Evolutionary conservation across 805 yeast genomes (phyloP).

Genomic region (Saccharomycopsis malanga): DNA sequence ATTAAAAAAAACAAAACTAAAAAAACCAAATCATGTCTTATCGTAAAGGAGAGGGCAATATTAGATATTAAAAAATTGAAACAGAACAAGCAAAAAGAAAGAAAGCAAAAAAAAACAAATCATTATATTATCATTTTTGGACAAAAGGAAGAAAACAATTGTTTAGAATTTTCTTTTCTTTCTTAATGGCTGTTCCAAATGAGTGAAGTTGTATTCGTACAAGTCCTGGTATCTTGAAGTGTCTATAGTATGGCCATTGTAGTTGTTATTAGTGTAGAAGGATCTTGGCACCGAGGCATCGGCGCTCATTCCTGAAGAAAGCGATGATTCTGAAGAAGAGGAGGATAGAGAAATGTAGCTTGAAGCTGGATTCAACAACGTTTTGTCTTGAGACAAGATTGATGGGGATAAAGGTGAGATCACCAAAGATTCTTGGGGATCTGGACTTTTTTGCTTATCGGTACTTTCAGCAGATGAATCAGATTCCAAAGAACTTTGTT

Average conservation of each 20-base stretch:
- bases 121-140: too few relatives aligned
- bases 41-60: too few relatives aligned
- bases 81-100: neutral
- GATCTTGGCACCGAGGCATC: conserved; percentile 1
- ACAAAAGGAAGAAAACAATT: too few relatives aligned
- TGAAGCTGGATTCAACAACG: neutral
- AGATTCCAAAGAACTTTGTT: too few relatives aligned
- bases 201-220: neutral
- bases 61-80: neutral
- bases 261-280: neutral
- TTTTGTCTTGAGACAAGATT: neutral
- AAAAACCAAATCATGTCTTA: too few relatives aligned
- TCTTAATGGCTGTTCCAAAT: neutral
- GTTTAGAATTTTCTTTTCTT: neutral
- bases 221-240: neutral
- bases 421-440: neutral
- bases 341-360: neutral
- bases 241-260: neutral
- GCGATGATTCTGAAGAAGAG: neutral
- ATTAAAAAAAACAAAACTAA: too few relatives aligned
- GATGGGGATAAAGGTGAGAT: neutral
- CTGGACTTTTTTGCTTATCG: neutral
- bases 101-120: neutral
- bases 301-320: neutral
- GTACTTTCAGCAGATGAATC: neutral